Base-by-base conservation (phyloP, 805 yeast genomes). In the Sungouiella blattae region DNA sequence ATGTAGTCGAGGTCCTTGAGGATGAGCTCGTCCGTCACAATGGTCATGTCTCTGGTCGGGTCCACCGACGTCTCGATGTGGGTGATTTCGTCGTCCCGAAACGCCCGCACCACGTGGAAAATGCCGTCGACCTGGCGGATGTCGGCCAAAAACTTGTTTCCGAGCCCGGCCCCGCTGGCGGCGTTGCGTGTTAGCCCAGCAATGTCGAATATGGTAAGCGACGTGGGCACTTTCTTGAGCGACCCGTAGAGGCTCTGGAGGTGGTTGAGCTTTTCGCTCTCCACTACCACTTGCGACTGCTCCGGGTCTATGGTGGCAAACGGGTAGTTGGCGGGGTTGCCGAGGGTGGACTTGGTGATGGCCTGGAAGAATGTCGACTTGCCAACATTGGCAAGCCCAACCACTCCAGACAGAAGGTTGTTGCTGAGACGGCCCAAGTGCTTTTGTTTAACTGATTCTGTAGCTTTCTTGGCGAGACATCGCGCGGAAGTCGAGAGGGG, bases 141-240 rank as follows among this genome's bases (percentile, higher is more conserved):
- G 64, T 93, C 89, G 50, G 95, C 83, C 69, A 93, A 78, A 77
- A 93, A 93, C 45, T 95, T 95, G 64, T 93, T 93, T 58, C 98
- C 98, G 49, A 93, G 78, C 61, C 98, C 98, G 68, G 88, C 97
- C 64, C 98, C 98, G 36, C 85, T 83, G 41, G 87, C 80, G 25
- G 98, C 97, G 68, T 96, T 97, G 68, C 87, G 87, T 47, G 98
- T 91, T 60, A 93, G 75, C 64, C 98, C 98, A 41, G 98, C 98
- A 66, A 93, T 93, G 69, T 93, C 98, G 57, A 86, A 88, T 40
- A 93, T 80, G 39, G 97, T 91, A 64, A 91, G 79, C 58, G 75
- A 82, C 12, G 98, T 96, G 41, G 97, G 97, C 41, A 91, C 88
- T 58, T 79, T 79, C 51, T 84, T 76, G 54, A 87, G 84, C 41